phyloP scores from a whole-genome alignment of 345 rosid genomes.

The Hibiscus syriacus region DNA sequence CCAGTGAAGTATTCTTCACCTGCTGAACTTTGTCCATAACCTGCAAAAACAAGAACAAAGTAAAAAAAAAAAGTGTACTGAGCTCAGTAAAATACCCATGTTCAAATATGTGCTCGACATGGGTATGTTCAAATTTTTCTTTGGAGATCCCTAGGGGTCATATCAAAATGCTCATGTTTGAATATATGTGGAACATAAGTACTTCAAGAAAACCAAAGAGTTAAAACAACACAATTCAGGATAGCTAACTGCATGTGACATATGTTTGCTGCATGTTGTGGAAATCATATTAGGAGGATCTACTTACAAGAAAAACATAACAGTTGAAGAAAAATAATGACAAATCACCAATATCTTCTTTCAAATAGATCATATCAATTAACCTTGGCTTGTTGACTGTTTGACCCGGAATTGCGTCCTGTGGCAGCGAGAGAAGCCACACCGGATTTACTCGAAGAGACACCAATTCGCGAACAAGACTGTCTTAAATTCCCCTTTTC shows the following conservation, averaged over 20 bases:
- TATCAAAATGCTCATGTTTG: background rate
- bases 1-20: slow-evolving; percentile 29
- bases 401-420: slow-evolving; percentile 20
- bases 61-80: background rate
- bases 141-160: background rate
- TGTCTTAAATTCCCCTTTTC: slow-evolving; percentile 11
- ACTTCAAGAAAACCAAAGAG: background rate
- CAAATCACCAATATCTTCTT: background rate
- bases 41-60: slow-evolving; percentile 24
- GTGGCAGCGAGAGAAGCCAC: slow-evolving; percentile 11
- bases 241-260: background rate
- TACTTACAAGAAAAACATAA: background rate
- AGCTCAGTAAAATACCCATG: background rate
- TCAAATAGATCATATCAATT: background rate
- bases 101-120: background rate
- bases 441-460: slow-evolving; percentile 15
- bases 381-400: slow-evolving; percentile 28
- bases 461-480: slow-evolving; percentile 11
- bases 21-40: slow-evolving; percentile 13
- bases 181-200: background rate
- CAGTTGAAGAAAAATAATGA: background rate
- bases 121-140: background rate
- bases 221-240: background rate
- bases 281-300: background rate
- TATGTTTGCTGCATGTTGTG: background rate